Conservation (phyloP, 805 yeast species). For the Hanseniaspora singularis region DNA sequence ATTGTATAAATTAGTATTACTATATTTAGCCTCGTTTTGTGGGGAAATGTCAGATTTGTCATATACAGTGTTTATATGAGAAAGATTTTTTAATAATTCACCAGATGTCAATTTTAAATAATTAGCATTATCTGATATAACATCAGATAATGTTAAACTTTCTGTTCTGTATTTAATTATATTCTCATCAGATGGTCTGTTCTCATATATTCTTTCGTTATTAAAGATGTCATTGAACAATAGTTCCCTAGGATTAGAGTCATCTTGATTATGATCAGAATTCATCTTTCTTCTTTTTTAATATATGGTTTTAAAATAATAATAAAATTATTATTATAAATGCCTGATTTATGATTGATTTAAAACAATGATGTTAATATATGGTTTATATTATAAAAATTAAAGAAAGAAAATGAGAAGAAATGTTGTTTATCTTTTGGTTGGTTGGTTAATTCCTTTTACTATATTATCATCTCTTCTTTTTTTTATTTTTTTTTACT, state of each 20-base stretch:
- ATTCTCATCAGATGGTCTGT: neutral
- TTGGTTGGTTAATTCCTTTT: too few relatives aligned
- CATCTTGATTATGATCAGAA: neutral
- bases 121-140: neutral
- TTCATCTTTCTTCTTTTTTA: too few relatives aligned
- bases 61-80: neutral
- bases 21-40: neutral
- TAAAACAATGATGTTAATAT: too few relatives aligned
- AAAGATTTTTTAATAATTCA: neutral
- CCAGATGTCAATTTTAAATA: neutral
- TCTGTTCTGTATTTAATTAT: neutral
- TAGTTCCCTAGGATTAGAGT: constrained; percentile 2
- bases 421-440: too few relatives aligned
- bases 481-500: too few relatives aligned
- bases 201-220: constrained; percentile 3
- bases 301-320: too few relatives aligned
- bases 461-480: too few relatives aligned
- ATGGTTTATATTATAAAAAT: too few relatives aligned
- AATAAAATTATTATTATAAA: too few relatives aligned
- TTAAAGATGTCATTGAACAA: constrained; percentile 14
- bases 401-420: too few relatives aligned
- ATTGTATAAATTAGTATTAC: too few relatives aligned
- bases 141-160: constrained; percentile 1
- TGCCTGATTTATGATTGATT: too few relatives aligned
- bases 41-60: neutral